These are phyloP conservation scores for Leccinum ponderosum DNA, from an alignment of 1,284 basidiomycete genomes.

Conservation along the genomic window DNA sequence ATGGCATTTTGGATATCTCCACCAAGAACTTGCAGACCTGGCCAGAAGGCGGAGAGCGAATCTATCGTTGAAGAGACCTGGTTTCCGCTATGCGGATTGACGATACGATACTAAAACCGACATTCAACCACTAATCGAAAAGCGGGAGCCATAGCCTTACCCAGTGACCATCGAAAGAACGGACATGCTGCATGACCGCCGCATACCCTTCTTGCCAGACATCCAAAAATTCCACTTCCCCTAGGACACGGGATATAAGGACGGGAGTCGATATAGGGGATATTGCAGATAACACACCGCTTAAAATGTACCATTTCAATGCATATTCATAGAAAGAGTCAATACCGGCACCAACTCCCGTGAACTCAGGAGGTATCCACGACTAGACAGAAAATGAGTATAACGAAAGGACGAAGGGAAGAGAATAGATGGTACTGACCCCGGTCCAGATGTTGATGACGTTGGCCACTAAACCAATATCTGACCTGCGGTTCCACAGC, in stretches of 20 bases:
- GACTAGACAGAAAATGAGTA: constrained; percentile 37
- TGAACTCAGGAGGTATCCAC: constrained; percentile 74
- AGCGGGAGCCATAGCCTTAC: constrained; percentile 42
- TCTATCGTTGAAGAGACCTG: constrained; percentile 73
- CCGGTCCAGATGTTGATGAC: constrained; percentile 81
- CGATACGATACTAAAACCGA: constrained; percentile 65
- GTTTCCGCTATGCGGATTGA: constrained; percentile 79
- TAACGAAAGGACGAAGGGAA: constrained; percentile 1
- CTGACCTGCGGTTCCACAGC: constrained; percentile 86
- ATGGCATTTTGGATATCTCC: constrained; percentile 91
- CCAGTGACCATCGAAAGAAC: constrained; percentile 85
- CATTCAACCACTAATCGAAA: constrained; percentile 2
- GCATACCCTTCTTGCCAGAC: constrained; percentile 93
- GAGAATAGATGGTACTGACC: constrained; percentile 44
- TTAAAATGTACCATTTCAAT: constrained; percentile 86
- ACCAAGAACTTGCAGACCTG: constrained; percentile 84
- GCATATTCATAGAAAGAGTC: constrained; percentile 96
- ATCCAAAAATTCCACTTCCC: constrained; percentile 85
- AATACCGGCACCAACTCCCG: constrained; percentile 87
- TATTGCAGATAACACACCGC: constrained; percentile 52
- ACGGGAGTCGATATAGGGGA: not conserved
- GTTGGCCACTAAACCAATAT: constrained; percentile 84
- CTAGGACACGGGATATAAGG: constrained; percentile 38
- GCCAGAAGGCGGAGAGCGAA: constrained; percentile 87
- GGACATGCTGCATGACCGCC: constrained; percentile 83